phyloP scores from a whole-genome alignment of 495 filamentous ascomycete species.

The Aspergillus mulundensis region DNA sequence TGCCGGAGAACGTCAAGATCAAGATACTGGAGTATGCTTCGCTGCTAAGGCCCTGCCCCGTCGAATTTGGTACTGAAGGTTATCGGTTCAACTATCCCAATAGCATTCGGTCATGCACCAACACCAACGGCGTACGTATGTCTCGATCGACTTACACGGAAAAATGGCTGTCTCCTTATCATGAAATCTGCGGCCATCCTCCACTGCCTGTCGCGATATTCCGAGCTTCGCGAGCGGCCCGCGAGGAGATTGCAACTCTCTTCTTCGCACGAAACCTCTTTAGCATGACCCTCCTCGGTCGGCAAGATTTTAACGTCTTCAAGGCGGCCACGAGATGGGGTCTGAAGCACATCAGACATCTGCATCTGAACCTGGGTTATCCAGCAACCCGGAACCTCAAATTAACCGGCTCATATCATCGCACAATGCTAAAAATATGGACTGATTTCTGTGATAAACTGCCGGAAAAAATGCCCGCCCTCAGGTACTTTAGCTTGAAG shows the following conservation, averaged over 20 bases:
- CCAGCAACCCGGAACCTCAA: constrained; percentile 19
- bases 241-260: constrained; percentile 9
- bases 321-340: constrained; percentile 11
- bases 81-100: neutral
- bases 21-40: constrained; percentile 25
- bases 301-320: constrained; percentile 17
- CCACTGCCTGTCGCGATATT: constrained; percentile 19
- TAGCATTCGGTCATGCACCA: neutral
- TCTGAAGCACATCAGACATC: constrained; percentile 7
- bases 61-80: constrained; percentile 15
- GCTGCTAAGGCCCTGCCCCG: constrained; percentile 19
- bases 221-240: constrained; percentile 10
- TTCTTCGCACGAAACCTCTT: constrained; percentile 21
- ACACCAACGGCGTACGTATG: constrained; percentile 4
- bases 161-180: neutral
- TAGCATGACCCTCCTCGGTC: constrained; percentile 11
- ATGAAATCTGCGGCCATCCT: constrained; percentile 17
- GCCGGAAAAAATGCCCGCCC: constrained; percentile 11
- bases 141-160: neutral
- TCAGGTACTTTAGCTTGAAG: constrained; percentile 21
- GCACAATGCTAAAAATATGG: constrained; percentile 18
- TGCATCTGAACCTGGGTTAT: constrained; percentile 23
- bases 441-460: constrained; percentile 18
- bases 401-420: constrained; percentile 3
- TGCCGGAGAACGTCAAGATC: constrained; percentile 18